These are phyloP conservation scores for Staphylotrichum tortipilum DNA, from an alignment of 495 filamentous ascomycete genomes.

Conservation along the genomic window DNA sequence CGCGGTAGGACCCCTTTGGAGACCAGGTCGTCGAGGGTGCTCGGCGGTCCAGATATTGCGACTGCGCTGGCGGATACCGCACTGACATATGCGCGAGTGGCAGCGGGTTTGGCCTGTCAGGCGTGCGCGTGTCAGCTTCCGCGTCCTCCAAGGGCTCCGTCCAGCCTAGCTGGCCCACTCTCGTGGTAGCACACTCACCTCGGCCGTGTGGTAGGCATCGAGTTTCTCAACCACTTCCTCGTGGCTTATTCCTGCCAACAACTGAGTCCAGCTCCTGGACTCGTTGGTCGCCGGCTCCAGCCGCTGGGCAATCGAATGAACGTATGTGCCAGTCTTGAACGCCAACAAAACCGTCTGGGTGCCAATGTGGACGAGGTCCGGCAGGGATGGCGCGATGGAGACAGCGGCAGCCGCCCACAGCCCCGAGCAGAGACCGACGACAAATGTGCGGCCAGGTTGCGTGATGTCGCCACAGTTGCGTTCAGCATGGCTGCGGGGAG, in stretches of 20 bases:
- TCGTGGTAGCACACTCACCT: slow-evolving; percentile 29
- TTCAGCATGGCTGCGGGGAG: slow-evolving; percentile 32
- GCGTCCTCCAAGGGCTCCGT: too few relatives aligned
- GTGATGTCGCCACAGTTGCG: slow-evolving; percentile 39
- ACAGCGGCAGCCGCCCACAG: slow-evolving; percentile 65
- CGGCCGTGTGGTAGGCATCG: slow-evolving; percentile 42
- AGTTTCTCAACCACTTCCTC: slow-evolving; percentile 39
- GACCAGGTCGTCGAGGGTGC: slow-evolving; percentile 50
- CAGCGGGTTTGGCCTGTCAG: slow-evolving; percentile 46
- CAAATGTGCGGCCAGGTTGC: slow-evolving; percentile 35
- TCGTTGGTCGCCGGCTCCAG: slow-evolving; percentile 41
- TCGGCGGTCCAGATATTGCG: slow-evolving; percentile 72
- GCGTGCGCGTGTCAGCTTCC: slow-evolving; percentile 6
- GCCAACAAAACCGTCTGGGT: slow-evolving; percentile 65
- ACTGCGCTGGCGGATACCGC: slow-evolving; percentile 60
- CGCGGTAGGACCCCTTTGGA: slow-evolving; percentile 43
- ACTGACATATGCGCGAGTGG: slow-evolving; percentile 63
- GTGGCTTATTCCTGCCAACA: slow-evolving; percentile 38
- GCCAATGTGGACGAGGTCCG: slow-evolving; percentile 57
- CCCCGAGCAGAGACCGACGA: slow-evolving; percentile 63
- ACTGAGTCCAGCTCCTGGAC: slow-evolving; percentile 50
- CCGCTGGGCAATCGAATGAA: slow-evolving; percentile 42
- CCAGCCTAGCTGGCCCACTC: too few relatives aligned
- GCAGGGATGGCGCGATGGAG: slow-evolving; percentile 56
- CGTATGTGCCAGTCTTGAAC: slow-evolving; percentile 60